Conservation (phyloP, 441 rosid species). For the Arabidopsis lyrata region DNA sequence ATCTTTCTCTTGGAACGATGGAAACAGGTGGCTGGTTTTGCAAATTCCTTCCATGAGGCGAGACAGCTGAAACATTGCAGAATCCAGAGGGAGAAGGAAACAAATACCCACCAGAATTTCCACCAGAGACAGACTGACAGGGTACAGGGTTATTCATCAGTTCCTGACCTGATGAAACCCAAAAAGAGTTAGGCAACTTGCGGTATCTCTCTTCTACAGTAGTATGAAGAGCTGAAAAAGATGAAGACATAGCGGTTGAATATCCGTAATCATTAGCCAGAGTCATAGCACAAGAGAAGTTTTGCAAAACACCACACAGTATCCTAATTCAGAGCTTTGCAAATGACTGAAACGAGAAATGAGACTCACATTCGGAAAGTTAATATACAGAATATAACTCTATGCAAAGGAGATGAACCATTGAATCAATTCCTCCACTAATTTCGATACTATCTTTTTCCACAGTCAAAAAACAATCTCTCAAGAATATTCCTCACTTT, state of each 20-base stretch:
- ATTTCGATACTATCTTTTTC: conserved; percentile 11
- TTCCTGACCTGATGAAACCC: conserved; percentile 54
- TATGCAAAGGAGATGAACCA: conserved; percentile 32
- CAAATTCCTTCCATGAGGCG: conserved; percentile 50
- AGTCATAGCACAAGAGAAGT: conserved; percentile 32
- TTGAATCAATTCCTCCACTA: conserved; percentile 34
- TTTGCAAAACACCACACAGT: conserved; percentile 21
- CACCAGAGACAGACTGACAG: conserved; percentile 35
- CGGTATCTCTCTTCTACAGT: conserved; percentile 48
- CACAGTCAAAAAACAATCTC: conserved; percentile 22
- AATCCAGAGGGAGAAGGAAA: conserved; percentile 69
- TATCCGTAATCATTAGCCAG: conserved; percentile 43
- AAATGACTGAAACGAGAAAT: neutral
- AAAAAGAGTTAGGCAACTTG: conserved; percentile 54
- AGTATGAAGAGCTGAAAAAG: conserved; percentile 54
- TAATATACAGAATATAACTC: conserved; percentile 31
- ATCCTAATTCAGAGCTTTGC: conserved; percentile 13
- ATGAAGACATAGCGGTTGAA: conserved; percentile 53
- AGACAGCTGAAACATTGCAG: conserved; percentile 66
- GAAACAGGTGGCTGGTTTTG: conserved; percentile 61
- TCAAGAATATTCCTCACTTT: conserved; percentile 27
- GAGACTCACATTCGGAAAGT: conserved; percentile 14
- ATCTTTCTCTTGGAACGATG: conserved; percentile 52
- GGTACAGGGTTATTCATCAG: conserved; percentile 42
- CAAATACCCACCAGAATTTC: conserved; percentile 30